Percentiles rank a stretch among this genome's conserved stretches.
Evolutionary conservation across 192 early-diverging fungal species (phyloP).

Genomic region (Coemansia sp.): DNA sequence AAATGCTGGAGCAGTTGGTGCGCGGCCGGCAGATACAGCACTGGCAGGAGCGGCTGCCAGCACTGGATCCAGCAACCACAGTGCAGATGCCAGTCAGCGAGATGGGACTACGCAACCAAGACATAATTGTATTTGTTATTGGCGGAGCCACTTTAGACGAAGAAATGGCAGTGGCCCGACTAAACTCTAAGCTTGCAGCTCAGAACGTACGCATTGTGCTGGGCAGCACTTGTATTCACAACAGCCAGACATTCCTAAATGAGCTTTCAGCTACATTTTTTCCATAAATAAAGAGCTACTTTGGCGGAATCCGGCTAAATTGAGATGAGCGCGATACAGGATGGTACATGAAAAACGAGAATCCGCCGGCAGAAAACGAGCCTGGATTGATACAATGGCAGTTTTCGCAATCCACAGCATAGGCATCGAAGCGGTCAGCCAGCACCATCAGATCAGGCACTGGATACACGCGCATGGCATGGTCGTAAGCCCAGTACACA

Average conservation of each 20-base stretch:
- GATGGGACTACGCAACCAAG: slow-evolving; percentile 71
- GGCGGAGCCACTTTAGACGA: slow-evolving; percentile 96
- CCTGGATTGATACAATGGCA: slow-evolving; percentile 82
- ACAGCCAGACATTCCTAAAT: slow-evolving; percentile 53
- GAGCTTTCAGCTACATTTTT: slow-evolving; percentile 49
- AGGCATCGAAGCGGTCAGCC: slow-evolving; percentile 84
- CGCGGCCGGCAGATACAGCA: slow-evolving; percentile 61
- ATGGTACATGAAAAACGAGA: slow-evolving; percentile 72
- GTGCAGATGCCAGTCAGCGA: slow-evolving; percentile 31
- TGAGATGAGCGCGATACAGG: slow-evolving; percentile 58
- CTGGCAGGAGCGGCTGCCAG: slow-evolving; percentile 56
- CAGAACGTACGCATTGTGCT: slow-evolving; percentile 80
- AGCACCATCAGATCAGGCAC: slow-evolving; percentile 80
- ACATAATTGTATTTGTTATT: slow-evolving; percentile 93
- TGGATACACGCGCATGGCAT: slow-evolving; percentile 84
- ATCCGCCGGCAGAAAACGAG: slow-evolving; percentile 61
- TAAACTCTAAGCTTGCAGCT: slow-evolving; percentile 66
- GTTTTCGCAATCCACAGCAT: slow-evolving; percentile 69
- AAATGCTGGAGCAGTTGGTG: slow-evolving; percentile 71
- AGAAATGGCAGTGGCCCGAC: slow-evolving; percentile 76
- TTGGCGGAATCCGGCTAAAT: slow-evolving; percentile 45
- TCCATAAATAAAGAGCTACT: slow-evolving; percentile 5
- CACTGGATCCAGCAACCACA: slow-evolving; percentile 35
- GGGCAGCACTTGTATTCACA: slow-evolving; percentile 91
- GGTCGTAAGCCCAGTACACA: slow-evolving; percentile 77